phyloP scores from a whole-genome alignment of 345 rosid species.

The Populus deltoides region DNA sequence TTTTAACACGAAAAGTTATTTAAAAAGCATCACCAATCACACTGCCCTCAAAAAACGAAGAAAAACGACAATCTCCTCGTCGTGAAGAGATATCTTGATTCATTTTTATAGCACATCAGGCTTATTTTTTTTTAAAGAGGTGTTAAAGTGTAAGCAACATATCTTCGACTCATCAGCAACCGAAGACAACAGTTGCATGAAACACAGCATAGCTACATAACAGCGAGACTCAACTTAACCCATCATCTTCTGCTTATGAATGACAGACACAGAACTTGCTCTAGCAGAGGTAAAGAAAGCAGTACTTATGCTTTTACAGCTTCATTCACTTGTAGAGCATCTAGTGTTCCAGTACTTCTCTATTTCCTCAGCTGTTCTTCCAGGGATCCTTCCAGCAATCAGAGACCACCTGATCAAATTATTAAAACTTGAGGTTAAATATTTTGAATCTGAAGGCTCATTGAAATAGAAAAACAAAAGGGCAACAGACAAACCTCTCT shows the following conservation, averaged over 20 bases:
- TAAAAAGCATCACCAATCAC: too few relatives aligned
- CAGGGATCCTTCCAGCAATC: conserved; percentile 75
- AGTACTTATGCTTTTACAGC: not conserved
- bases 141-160: too few relatives aligned
- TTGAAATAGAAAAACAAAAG: not conserved
- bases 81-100: too few relatives aligned
- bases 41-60: too few relatives aligned
- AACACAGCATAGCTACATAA: not conserved
- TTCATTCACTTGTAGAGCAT: conserved; percentile 37
- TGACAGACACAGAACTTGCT: not conserved
- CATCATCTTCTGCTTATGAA: not conserved
- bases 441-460: not conserved
- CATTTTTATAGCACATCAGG: too few relatives aligned
- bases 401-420: conserved; percentile 46
- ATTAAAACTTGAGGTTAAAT: not conserved
- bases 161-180: not conserved
- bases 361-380: conserved; percentile 57
- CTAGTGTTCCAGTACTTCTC: conserved; percentile 56
- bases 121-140: too few relatives aligned
- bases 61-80: too few relatives aligned
- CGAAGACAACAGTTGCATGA: not conserved
- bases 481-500: conserved; percentile 33
- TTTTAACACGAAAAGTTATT: too few relatives aligned
- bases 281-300: not conserved
- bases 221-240: not conserved